Evolutionary conservation across 305 asterid species (phyloP).

Genomic region (Solanum hybrid): DNA sequence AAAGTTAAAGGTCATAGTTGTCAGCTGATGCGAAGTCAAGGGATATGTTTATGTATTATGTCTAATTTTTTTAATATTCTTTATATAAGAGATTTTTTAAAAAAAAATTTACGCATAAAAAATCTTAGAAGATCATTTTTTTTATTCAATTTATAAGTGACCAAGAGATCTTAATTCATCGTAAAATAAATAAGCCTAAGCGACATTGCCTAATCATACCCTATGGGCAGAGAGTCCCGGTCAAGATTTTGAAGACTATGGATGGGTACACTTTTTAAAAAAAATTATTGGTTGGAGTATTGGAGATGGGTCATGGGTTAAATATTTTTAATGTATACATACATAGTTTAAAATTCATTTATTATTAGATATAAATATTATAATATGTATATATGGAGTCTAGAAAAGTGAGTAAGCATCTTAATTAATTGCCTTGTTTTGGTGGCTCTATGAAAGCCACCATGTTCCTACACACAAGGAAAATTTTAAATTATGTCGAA

Average conservation of each 20-base stretch:
- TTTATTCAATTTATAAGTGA: not conserved
- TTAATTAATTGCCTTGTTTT: not conserved
- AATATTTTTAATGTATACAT: not conserved
- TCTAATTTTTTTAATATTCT: not conserved
- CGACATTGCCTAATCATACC: not conserved
- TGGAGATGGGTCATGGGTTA: not conserved
- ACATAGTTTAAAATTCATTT: not conserved
- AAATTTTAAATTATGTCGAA: not conserved
- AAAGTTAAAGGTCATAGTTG: no score
- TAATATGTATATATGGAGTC: not conserved
- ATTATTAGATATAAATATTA: not conserved
- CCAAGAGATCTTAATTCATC: not conserved
- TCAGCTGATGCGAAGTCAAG: no score
- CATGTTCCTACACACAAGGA: not conserved
- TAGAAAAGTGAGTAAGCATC: not conserved
- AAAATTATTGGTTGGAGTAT: not conserved
- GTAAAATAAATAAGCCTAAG: not conserved
- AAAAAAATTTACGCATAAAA: not conserved
- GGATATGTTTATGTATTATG: no score
- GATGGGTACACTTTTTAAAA: not conserved
- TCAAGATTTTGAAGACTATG: not conserved
- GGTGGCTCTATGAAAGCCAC: not conserved
- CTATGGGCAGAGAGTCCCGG: not conserved
- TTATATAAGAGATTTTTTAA: not conserved
- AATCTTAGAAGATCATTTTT: accelerated